Base-by-base conservation (phyloP, 208 protist species). In the Crithidia fasciculata region DNA sequence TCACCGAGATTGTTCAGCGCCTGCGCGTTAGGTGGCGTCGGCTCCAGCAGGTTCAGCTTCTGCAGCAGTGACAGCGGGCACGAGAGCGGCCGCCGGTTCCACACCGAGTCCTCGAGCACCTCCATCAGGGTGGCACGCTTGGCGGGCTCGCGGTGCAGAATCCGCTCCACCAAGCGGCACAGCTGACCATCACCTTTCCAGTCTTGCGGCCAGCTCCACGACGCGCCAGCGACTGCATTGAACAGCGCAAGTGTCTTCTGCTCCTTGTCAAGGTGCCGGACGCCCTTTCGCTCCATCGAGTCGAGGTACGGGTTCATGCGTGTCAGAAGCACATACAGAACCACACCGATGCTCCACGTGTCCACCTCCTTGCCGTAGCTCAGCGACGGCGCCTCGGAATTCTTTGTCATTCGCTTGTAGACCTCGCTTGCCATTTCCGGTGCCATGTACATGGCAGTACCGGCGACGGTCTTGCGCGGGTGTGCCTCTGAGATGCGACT, bases 391-490 rank as follows among this genome's bases (percentile, higher is more conserved):
- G 63, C 66, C 6, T 89, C 81, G 10, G 70, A 65, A n/a, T 71
- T 89, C 56, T 89, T 87, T 1, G 83, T 87, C 83, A 94, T 83
- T 4, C 89, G 88, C 69, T 88, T 93, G 78, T 90, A 94, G 15
- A 97, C 92, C 62, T 93, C 89, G 8, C 82, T 80, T 12, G 91
- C 91, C 80, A 97, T 94, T 54, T 95, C 90, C 49, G 93, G 93
- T 3, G 93, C 93, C 93, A 97, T 97, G 80, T 97, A 97, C 87
- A 95, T 93, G 19, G 89, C 89, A 2, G 93, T 97, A 8, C 93
- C 93, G 3, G 93, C 93, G 19, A 97, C 90, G 1, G 93, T 97
- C 74, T 94, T 95, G 44, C 93, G 82, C 18, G 90, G 88, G 59
- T 95, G 83, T 10, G 78, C 74, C 18, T 95, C 89, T 8, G 84